Percentiles rank a stretch among this genome's conserved stretches.
Evolutionary conservation across 345 rosid species (phyloP).

Genomic region (Populus pruinosa): DNA sequence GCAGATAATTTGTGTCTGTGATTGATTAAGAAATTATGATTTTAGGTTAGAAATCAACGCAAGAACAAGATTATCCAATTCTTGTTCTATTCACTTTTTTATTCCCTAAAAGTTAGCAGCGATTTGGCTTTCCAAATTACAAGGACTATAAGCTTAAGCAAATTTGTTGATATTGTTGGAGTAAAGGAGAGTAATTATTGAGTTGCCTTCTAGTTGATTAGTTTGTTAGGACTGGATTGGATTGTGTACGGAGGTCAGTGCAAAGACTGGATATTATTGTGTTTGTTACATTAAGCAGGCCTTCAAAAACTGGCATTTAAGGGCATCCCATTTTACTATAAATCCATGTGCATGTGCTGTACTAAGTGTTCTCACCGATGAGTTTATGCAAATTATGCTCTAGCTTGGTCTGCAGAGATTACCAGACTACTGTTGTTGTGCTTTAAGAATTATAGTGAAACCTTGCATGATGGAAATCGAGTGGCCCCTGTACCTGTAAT

Average conservation of each 20-base stretch:
- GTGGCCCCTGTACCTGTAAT: background rate
- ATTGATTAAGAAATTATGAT: background rate
- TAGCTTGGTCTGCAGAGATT: background rate
- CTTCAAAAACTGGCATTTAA: background rate
- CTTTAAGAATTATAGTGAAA: background rate
- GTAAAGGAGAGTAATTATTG: background rate
- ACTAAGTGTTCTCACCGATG: background rate
- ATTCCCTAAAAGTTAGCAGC: too few species aligned
- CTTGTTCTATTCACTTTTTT: too few species aligned
- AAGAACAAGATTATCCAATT: too few species aligned
- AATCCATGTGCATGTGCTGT: background rate
- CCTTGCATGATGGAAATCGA: background rate
- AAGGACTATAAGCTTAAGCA: background rate
- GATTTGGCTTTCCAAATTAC: too few species aligned
- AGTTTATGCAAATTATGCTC: background rate
- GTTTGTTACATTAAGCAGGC: background rate
- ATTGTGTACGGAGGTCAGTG: background rate
- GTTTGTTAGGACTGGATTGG: background rate
- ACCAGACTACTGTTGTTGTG: background rate
- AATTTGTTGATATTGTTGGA: background rate
- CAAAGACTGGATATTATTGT: background rate
- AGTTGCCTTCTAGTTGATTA: background rate
- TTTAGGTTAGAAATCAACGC: background rate
- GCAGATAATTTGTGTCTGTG: background rate
- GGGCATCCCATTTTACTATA: background rate